Evolutionary conservation across 495 filamentous ascomycete genomes (phyloP).

Genomic region (Penicillium daleae): DNA sequence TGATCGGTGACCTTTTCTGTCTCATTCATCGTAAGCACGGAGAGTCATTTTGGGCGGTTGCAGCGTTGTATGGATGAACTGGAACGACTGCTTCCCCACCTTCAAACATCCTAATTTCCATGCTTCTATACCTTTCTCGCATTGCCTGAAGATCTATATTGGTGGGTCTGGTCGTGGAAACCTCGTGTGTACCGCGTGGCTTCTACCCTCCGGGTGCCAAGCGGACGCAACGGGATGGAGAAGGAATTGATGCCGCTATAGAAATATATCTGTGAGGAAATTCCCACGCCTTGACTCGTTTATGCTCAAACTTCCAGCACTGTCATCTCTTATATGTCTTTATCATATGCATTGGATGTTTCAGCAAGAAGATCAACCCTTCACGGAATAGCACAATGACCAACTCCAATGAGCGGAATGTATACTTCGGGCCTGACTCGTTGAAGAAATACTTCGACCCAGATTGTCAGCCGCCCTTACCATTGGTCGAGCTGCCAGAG

Average conservation of each 20-base stretch:
- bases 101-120: too few species aligned
- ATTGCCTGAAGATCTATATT: background rate
- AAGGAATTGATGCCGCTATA: conserved; percentile 7
- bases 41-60: conserved; percentile 18
- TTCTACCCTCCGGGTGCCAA: conserved; percentile 24
- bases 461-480: conserved; percentile 57
- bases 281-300: background rate
- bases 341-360: background rate
- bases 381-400: conserved; percentile 32
- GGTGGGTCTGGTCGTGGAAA: background rate
- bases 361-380: conserved; percentile 8
- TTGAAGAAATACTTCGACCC: conserved; percentile 62
- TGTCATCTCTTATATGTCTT: background rate
- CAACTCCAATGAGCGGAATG: conserved; percentile 52
- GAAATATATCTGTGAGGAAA: conserved; percentile 15
- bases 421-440: conserved; percentile 58
- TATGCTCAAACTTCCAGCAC: background rate
- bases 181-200: background rate
- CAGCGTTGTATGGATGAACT: conserved; percentile 15
- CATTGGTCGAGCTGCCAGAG: conserved; percentile 62
- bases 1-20: conserved; percentile 6
- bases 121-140: background rate
- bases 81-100: conserved; percentile 4
- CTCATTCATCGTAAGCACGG: conserved; percentile 8
- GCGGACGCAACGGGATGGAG: conserved; percentile 10